Conservation (phyloP, 1,139 yeast genomes). For the Geotrichum reessii region DNA sequence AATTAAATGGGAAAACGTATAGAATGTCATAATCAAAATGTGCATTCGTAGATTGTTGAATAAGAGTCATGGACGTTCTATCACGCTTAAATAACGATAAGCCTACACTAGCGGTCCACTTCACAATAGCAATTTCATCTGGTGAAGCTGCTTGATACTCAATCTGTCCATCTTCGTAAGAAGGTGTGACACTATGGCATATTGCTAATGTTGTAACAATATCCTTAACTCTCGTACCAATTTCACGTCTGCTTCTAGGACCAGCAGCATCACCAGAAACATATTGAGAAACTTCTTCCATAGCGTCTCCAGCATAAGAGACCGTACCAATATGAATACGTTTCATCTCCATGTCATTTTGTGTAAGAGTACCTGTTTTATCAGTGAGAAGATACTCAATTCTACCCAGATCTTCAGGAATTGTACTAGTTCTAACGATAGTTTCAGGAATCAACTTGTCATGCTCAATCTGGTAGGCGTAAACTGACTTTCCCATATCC, state of each 20-base stretch:
- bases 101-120: constrained; percentile 83
- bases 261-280: constrained; percentile 40
- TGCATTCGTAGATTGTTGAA: constrained; percentile 55
- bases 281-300: constrained; percentile 80
- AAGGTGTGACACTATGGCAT: constrained; percentile 95
- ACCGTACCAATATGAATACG: constrained; percentile 89
- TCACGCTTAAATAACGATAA: constrained; percentile 75
- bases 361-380: constrained; percentile 96
- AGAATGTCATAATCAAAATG: constrained; percentile 59
- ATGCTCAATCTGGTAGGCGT: constrained; percentile 90
- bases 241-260: constrained; percentile 51
- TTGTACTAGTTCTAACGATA: constrained; percentile 91
- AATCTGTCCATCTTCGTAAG: constrained; percentile 55
- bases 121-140: constrained; percentile 95
- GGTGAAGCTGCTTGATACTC: constrained; percentile 98
- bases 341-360: constrained; percentile 95
- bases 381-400: constrained; percentile 89
- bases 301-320: constrained; percentile 84
- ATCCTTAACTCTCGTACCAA: constrained; percentile 72
- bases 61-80: constrained; percentile 61
- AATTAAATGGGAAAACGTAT: constrained; percentile 86
- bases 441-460: constrained; percentile 78
- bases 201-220: constrained; percentile 75
- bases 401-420: constrained; percentile 96
- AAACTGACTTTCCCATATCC: constrained; percentile 92